A percentile compares a stretch with the other conserved stretches of the same genome.
Conservation (phyloP, 2,329 filamentous ascomycete species). For the Ceratocystis harringtonii region DNA sequence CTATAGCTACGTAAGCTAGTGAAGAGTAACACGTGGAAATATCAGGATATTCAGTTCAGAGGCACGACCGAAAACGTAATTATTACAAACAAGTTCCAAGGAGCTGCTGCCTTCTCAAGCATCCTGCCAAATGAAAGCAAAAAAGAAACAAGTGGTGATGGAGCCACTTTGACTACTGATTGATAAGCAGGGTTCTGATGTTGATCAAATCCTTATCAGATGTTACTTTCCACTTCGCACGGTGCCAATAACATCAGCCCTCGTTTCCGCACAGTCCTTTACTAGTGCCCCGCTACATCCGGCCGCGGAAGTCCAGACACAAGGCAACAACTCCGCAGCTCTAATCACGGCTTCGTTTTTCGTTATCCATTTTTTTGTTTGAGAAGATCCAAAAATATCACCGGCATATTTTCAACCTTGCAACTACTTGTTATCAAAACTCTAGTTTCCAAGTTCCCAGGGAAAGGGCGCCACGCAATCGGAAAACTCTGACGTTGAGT, state of each 20-base stretch:
- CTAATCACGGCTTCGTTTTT: neutral
- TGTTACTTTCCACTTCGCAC: neutral
- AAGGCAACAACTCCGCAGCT: neutral
- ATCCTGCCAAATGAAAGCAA: neutral
- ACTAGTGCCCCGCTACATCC: constrained; percentile 7
- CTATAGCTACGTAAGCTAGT: neutral
- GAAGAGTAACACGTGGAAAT: too few relatives aligned
- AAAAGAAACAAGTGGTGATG: neutral
- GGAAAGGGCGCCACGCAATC: neutral
- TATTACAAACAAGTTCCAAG: too few relatives aligned
- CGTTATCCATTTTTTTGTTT: neutral
- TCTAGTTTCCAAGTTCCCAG: too few relatives aligned
- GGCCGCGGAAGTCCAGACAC: neutral
- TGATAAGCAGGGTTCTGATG: constrained; percentile 1
- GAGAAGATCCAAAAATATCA: neutral
- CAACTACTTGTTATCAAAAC: neutral
- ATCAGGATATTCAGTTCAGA: too few relatives aligned
- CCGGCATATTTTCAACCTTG: neutral
- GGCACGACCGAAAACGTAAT: too few relatives aligned
- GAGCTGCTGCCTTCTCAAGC: too few relatives aligned
- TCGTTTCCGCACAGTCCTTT: constrained; percentile 2
- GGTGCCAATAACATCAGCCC: neutral
- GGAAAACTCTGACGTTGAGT: neutral
- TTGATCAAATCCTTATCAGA: neutral
- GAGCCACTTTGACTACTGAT: neutral